Evolutionary conservation across 208 protist species (phyloP).

Genomic region (Kentomonas sorsogonicus): DNA sequence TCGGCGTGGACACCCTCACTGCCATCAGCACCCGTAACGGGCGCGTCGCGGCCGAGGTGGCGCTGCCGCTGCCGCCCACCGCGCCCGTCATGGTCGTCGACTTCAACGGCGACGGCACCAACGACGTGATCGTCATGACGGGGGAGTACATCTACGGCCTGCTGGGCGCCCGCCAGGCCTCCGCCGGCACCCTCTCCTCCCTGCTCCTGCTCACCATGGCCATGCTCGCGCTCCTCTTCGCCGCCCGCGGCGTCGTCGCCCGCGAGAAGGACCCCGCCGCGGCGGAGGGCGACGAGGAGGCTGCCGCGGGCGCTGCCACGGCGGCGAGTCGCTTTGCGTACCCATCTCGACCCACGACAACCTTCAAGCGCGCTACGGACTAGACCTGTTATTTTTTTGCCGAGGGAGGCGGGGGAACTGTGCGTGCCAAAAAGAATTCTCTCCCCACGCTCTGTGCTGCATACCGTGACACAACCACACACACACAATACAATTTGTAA

Average conservation of each 20-base stretch:
- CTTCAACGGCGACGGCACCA: constrained; percentile 85
- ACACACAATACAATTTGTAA: too few relatives aligned
- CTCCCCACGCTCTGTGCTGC: too few relatives aligned
- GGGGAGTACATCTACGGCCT: constrained; percentile 61
- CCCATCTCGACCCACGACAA: too few relatives aligned
- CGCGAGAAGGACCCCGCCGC: constrained; percentile 24
- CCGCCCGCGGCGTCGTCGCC: constrained; percentile 16
- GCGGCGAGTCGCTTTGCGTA: background rate
- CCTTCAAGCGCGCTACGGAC: constrained; percentile 4
- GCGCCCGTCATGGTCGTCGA: constrained; percentile 76
- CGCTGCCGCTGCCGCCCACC: constrained; percentile 43
- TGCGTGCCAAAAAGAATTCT: too few relatives aligned
- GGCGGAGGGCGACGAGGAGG: constrained; percentile 16
- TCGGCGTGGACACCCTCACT: constrained; percentile 62
- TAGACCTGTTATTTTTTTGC: too few relatives aligned
- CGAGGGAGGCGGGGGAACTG: too few relatives aligned
- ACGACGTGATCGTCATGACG: constrained; percentile 82
- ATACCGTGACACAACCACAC: too few relatives aligned
- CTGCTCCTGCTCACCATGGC: constrained; percentile 73
- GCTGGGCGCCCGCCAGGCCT: constrained; percentile 46
- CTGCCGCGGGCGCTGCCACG: background rate
- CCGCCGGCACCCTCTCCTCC: constrained; percentile 57
- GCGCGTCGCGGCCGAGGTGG: constrained; percentile 47
- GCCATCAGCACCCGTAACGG: constrained; percentile 61
- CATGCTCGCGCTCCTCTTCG: constrained; percentile 67